Evolutionary conservation across 345 rosid genomes (phyloP).

Genomic region (Reutealis trisperma): DNA sequence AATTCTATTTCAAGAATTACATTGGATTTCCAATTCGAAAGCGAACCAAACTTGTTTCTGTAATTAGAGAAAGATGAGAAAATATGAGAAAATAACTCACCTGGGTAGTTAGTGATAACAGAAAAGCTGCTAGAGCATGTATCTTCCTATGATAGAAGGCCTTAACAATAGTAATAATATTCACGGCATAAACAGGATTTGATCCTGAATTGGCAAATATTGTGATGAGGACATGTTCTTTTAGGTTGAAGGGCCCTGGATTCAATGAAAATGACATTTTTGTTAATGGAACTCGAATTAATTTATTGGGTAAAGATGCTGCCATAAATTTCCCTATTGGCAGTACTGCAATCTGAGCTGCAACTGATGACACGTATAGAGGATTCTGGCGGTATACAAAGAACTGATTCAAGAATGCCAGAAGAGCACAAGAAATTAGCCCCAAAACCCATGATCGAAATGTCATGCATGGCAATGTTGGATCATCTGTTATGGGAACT

Average conservation of each 20-base stretch:
- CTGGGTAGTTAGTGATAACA: conserved; percentile 49
- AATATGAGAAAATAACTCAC: conserved; percentile 10
- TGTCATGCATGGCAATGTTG: conserved; percentile 47
- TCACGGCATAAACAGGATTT: conserved; percentile 37
- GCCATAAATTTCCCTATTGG: conserved; percentile 48
- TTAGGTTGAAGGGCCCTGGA: conserved; percentile 63
- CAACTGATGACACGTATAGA: conserved; percentile 38
- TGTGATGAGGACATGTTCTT: conserved; percentile 59
- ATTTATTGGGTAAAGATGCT: conserved; percentile 33
- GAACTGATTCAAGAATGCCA: conserved; percentile 49
- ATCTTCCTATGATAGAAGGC: conserved; percentile 39
- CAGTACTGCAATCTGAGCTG: conserved; percentile 45
- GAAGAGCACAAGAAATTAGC: conserved; percentile 32
- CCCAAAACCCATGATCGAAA: conserved; percentile 53
- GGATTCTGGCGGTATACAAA: conserved; percentile 44
- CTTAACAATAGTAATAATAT: conserved; percentile 42
- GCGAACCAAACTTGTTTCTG: too few relatives aligned
- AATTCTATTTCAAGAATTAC: too few relatives aligned
- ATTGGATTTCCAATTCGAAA: too few relatives aligned
- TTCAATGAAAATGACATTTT: conserved; percentile 47
- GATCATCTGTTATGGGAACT: conserved; percentile 47
- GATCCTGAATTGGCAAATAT: conserved; percentile 54
- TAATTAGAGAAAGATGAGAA: background rate
- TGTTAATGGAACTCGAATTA: conserved; percentile 34
- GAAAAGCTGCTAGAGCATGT: conserved; percentile 35